These are phyloP conservation scores for Paecilomyces sp. DNA, from an alignment of 2,329 filamentous ascomycete genomes.

Conservation along the genomic window DNA sequence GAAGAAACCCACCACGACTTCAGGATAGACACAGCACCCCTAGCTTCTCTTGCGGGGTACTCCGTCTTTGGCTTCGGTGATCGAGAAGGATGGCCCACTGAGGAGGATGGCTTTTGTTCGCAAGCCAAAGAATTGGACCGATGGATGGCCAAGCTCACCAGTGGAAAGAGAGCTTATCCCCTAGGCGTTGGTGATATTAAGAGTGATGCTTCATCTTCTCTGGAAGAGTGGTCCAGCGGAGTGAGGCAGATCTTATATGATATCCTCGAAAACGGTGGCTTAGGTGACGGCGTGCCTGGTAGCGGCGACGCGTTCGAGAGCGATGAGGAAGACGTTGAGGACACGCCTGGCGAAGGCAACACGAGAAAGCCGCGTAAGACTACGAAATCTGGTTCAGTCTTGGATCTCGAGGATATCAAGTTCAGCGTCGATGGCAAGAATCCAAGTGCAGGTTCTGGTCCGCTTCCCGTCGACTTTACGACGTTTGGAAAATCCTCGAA, in stretches of 20 bases:
- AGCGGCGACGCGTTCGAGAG: slow-evolving; percentile 82
- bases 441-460: slow-evolving; percentile 12
- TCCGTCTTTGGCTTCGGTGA: slow-evolving; percentile 94
- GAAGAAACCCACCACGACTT: slow-evolving; percentile 95
- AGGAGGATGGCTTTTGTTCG: slow-evolving; percentile 85
- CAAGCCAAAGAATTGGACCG: slow-evolving; percentile 86
- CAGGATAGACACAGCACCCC: slow-evolving; percentile 80
- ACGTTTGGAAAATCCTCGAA: slow-evolving; percentile 40
- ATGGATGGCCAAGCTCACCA: slow-evolving; percentile 95
- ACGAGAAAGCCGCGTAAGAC: slow-evolving; percentile 43
- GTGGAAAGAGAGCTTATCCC: slow-evolving; percentile 77
- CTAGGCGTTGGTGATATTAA: slow-evolving; percentile 84
- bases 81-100: slow-evolving; percentile 82
- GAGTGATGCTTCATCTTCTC: slow-evolving; percentile 56
- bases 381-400: slow-evolving; percentile 44
- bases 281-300: slow-evolving; percentile 64
- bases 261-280: slow-evolving; percentile 42
- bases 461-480: slow-evolving; percentile 79
- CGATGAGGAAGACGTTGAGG: slow-evolving; percentile 62
- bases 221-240: slow-evolving; percentile 73
- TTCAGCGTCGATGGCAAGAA: slow-evolving; percentile 26
- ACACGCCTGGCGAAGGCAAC: slow-evolving; percentile 49
- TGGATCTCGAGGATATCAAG: slow-evolving; percentile 78
- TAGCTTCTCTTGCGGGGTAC: slow-evolving; percentile 72
- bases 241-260: slow-evolving; percentile 64